These are phyloP conservation scores for Saccharum spontaneum DNA, from an alignment of 176 grass and related monocot species.

Conservation along the genomic window DNA sequence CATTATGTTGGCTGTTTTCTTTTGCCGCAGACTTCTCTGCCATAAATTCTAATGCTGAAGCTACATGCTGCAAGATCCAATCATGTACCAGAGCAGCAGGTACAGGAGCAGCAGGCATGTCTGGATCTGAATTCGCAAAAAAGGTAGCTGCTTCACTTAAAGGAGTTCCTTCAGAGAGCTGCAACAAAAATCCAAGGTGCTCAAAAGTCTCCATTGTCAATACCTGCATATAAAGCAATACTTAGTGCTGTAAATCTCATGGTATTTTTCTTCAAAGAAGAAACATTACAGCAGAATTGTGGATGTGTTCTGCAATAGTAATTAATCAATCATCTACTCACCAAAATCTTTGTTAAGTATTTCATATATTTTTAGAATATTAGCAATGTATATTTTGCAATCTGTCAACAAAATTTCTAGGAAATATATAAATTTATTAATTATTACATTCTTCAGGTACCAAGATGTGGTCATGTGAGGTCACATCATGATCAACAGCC, in stretches of 20 bases:
- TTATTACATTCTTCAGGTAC: not conserved
- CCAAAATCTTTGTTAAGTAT: constrained; percentile 9
- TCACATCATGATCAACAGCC: constrained; percentile 9
- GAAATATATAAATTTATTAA: constrained; percentile 16
- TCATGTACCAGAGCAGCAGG: constrained; percentile 77
- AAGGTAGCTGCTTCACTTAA: constrained; percentile 84
- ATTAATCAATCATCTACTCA: constrained; percentile 1
- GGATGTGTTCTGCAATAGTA: constrained; percentile 13
- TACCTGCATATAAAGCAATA: constrained; percentile 60
- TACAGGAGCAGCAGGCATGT: constrained; percentile 91
- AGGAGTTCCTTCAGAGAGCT: constrained; percentile 70
- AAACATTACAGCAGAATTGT: not conserved
- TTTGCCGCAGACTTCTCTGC: constrained; percentile 63
- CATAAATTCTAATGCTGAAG: constrained; percentile 69
- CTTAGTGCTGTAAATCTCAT: constrained; percentile 10
- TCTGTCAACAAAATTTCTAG: not conserved
- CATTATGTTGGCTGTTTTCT: constrained; percentile 47
- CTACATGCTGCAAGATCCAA: constrained; percentile 81
- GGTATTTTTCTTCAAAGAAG: not conserved
- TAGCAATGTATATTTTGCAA: constrained; percentile 3
- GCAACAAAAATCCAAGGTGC: constrained; percentile 86
- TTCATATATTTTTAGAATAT: constrained; percentile 9
- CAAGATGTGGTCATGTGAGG: not conserved
- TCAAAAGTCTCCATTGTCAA: constrained; percentile 86
- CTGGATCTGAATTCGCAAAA: constrained; percentile 97